These are phyloP conservation scores for Botrytis elliptica DNA, from an alignment of 2,329 filamentous ascomycete species.

Conservation along the genomic window DNA sequence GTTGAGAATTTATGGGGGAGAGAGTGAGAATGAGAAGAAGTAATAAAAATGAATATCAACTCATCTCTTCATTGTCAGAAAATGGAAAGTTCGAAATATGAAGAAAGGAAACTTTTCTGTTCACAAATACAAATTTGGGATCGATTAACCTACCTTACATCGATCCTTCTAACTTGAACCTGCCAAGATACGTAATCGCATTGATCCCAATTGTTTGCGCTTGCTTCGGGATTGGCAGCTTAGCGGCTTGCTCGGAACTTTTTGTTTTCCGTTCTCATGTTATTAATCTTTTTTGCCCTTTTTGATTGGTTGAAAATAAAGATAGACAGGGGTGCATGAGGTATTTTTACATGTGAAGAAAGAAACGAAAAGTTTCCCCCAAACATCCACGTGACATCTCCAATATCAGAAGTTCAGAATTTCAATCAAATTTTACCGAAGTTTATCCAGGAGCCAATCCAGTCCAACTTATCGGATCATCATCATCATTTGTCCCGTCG, in stretches of 20 bases:
- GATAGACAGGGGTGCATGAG: neutral
- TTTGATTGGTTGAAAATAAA: neutral
- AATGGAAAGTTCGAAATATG: neutral
- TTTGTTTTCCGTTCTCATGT: neutral
- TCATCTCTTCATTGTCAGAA: neutral
- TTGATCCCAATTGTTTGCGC: neutral
- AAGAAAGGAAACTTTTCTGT: neutral
- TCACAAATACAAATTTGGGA: neutral
- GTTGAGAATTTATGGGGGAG: neutral
- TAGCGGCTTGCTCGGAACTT: neutral
- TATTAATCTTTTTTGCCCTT: neutral
- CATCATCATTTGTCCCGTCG: neutral
- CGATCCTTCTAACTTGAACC: neutral
- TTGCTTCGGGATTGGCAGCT: neutral
- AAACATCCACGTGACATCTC: neutral
- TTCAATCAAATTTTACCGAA: neutral
- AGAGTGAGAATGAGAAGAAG: neutral
- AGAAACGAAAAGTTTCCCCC: neutral
- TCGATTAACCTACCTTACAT: neutral
- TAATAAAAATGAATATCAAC: neutral
- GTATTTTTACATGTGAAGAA: neutral
- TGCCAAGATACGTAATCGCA: constrained; percentile 9
- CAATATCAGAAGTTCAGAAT: neutral
- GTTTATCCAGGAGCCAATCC: neutral
- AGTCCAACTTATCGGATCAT: neutral